These are phyloP conservation scores for Dactylellina parvicollis DNA, from an alignment of 2,329 filamentous ascomycete species.

Conservation along the genomic window DNA sequence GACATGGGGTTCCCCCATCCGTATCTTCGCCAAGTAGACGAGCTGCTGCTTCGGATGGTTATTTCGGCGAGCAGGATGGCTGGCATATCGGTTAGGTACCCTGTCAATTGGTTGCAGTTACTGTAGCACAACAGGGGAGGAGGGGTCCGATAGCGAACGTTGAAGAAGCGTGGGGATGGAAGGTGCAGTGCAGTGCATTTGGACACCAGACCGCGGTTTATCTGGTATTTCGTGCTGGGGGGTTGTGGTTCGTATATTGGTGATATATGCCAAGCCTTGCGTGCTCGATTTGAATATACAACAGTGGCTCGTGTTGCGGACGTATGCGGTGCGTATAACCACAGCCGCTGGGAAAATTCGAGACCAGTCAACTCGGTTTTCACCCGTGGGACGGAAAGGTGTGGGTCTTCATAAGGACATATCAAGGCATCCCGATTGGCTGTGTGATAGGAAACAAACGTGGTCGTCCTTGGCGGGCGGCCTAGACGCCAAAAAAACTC, in stretches of 20 bases:
- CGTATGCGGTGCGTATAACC: neutral
- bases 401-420: conserved; percentile 29
- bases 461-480: conserved; percentile 22
- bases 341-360: neutral
- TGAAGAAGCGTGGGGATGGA: too few species aligned
- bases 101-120: neutral
- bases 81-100: conserved; percentile 2
- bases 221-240: neutral
- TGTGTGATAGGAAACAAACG: conserved; percentile 17
- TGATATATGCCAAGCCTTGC: conserved; percentile 53
- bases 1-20: conserved; percentile 28
- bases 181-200: too few species aligned
- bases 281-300: conserved; percentile 26
- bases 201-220: neutral
- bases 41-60: conserved; percentile 39
- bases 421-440: conserved; percentile 23
- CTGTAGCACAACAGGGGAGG: conserved; percentile 6
- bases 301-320: conserved; percentile 27
- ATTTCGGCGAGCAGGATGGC: conserved; percentile 22
- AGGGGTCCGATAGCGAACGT: too few species aligned
- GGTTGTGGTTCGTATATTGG: conserved; percentile 9
- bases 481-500: neutral
- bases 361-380: conserved; percentile 1
- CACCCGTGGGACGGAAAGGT: conserved; percentile 10
- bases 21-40: conserved; percentile 24